Evolutionary conservation across 352 stramenopile species (phyloP), one percentile per base, ranked within the genome.

Genomic region (Phytophthora vignae): DNA sequence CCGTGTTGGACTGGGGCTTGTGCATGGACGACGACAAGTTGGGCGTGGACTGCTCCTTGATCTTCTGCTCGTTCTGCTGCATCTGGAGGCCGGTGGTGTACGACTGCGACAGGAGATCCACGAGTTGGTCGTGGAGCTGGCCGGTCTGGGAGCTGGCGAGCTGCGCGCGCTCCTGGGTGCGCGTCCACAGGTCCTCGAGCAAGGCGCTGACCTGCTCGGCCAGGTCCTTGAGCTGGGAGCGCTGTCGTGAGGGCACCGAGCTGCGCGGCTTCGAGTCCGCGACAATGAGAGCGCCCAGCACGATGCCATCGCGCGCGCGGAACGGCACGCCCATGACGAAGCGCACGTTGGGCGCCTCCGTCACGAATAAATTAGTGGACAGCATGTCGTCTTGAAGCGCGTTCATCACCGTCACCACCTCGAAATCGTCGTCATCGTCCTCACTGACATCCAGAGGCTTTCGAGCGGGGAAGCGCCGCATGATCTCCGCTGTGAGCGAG

Each of bases 251-350:
- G 9, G 72, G 59, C 8, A 88, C 63, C 9, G 74, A 70, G 10
- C 5, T 66, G 8, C 83, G 77, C 2, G 83, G 69, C 22, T 83
- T 71, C 1, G 82, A 63, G 50, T 91, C 83, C 0, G 83, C 83
- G 17, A 92, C 74, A 38, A 92, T 77, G 9, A 92, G 70, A 1
- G 83, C 85, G 9, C 85, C 85, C 8, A 92, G 71, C 42, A 89
- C 72, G 6, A 84, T 71, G 22, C 85, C 85, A 62, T 90, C 83
- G 8, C 69, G 67, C 38, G 72, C 77, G 1, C 71, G 70, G 66
- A 91, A 81, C 21, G 85, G 85, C 4, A 91, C 68, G 8, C 78
- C 85, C 56, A 89, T 79, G 17, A 90, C 57, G 48, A 91, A 92
- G 5, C 81, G 83, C 53, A 90, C 48, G 21, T 78, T 78, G 19